Conservation (phyloP, 129 eudicot genomes). For the Deinandra increscens region DNA sequence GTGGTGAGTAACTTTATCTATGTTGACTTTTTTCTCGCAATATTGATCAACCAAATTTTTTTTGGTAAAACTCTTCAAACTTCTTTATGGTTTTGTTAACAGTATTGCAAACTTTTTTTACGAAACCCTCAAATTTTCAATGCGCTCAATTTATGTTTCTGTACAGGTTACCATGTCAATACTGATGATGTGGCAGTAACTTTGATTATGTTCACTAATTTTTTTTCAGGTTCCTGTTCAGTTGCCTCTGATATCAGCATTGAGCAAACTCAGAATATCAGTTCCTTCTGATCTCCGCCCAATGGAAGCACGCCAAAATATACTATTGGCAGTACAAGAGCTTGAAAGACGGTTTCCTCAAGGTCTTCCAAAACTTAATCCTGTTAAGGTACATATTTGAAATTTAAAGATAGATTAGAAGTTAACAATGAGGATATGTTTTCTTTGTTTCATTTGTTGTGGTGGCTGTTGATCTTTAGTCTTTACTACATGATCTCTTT, state of each 20-base stretch:
- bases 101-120: neutral
- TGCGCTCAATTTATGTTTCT: neutral
- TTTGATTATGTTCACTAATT: neutral
- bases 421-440: neutral
- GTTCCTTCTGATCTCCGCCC: constrained; percentile 94
- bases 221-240: constrained; percentile 79
- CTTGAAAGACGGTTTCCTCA: constrained; percentile 85
- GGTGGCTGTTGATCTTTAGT: neutral
- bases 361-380: constrained; percentile 98
- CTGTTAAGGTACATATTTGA: constrained; percentile 67
- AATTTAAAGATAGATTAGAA: neutral
- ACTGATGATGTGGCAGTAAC: neutral
- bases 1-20: constrained; percentile 49
- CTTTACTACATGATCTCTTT: neutral
- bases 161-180: neutral
- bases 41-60: neutral
- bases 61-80: neutral
- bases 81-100: neutral
- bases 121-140: neutral
- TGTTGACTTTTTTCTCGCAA: neutral
- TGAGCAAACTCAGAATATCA: constrained; percentile 81
- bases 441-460: neutral
- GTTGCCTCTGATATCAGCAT: constrained; percentile 73
- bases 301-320: constrained; percentile 70
- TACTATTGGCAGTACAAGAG: constrained; percentile 86